Evolutionary conservation across 495 filamentous ascomycete species (phyloP), one percentile per base, ranked within the genome.

Genomic region (Podospora anserina): DNA sequence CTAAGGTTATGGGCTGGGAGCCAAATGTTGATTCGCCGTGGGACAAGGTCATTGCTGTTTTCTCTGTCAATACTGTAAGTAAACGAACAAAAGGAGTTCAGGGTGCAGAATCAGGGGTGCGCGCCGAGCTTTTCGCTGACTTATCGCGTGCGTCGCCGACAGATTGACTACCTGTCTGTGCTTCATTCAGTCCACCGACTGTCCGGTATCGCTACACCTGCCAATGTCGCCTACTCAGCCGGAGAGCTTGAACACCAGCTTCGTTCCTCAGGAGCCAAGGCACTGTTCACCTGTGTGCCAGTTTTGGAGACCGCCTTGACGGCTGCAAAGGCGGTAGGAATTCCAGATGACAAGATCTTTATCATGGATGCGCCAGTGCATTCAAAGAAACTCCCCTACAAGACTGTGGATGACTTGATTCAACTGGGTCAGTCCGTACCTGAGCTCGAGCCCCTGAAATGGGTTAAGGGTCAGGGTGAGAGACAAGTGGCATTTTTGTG

Each of bases 131-230:
- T 66, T 54, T 66, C 30, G 23, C 59, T 61, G 16, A 61, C 20
- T 61, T 61, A 7, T 30, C 4, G 23, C 27, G 7, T 32, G 23
- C 11, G 39, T 26, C 7, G n/a, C n/a, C 60, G 39, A 6, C 63
- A 96, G 92, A 88, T 97, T 68, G 93, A 97, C 77, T 92, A 89
- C 59, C 68, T 95, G 61, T 85, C 92, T 13, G 81, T 94, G 13
- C 84, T 86, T 18, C 94, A 91, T 85, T 90, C 92, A 0, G 83
- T 89, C 18, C 93, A 96, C 75, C 84, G 89, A 34, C 78, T 96
- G 3, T 88, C 87, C 3, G 93, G 92, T 64, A 85, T 97, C 55
- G 84, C 87, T 5, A 89, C 89, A 0, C 92, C 93, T 0, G 92
- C 91, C 28, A 97, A 95, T 76, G 93, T 93, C 13, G 89, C 90